Evolutionary conservation across 805 yeast genomes (phyloP), one percentile per base, ranked within the genome.

Genomic region (Candida broadrunensis): DNA sequence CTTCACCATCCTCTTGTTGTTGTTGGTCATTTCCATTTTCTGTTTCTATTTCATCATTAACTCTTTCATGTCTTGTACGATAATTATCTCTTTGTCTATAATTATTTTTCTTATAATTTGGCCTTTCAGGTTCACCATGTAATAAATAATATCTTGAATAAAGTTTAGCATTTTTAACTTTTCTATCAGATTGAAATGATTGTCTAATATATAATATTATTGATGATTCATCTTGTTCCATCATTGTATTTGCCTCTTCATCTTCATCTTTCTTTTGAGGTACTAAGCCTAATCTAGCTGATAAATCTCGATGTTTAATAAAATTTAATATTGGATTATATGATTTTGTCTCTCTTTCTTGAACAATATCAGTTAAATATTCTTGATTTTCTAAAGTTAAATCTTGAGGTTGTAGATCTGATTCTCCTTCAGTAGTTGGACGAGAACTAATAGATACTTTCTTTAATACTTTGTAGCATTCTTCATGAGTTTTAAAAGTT

Each of bases 51-150:
- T 27, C 37, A 15, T 6, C 32, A 38, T 42, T 30, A 18, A 41
- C 51, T 19, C 48, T 36, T 19, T 45, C 33, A 32, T 43, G 40
- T n/a, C 38, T 33, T 33, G 41, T 37, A 31, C 44, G 46, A 9
- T 7, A 21, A 26, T 32, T 29, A 37, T 35, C 27, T 36, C 38
- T 27, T 24, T 33, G 12, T 15, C 32, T n/a, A 11, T 29, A 29
- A 13, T 29, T 29, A 16, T 35, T 35, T 46, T 51, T 41, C 26
- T 33, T 43, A 33, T 36, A 33, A 13, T 33, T 13, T 52, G 50
- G 65, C 54, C 63, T 55, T 43, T 78, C 78, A 2, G 89, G 91
- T 54, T 81, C 89, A 3, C 91, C 91, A 48, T 84, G 83, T 14
- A 80, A 54, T 42, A 81, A 63, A 61, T 84, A 84, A 60, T 82